Percentiles rank a stretch among this genome's conserved stretches.
phyloP scores from a whole-genome alignment of 192 early-diverging fungal species.

The Backusella westeae region DNA sequence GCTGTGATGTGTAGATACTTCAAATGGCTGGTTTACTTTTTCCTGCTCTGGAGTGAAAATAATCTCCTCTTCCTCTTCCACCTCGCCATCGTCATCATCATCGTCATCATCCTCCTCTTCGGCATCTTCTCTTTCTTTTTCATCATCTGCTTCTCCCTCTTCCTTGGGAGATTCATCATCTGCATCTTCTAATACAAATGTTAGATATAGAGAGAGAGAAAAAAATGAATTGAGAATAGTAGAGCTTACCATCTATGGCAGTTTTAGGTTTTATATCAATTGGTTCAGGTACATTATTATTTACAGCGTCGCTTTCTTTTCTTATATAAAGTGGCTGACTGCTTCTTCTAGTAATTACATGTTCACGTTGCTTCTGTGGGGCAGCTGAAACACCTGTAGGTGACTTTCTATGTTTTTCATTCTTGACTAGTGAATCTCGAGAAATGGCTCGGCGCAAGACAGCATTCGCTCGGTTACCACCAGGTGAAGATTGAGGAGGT shows the following conservation, averaged over 20 bases:
- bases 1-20: background rate
- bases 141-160: constrained; percentile 5
- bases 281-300: background rate
- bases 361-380: background rate
- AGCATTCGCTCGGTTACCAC: background rate
- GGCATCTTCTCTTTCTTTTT: background rate
- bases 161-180: constrained; percentile 9
- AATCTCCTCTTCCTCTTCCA: constrained; percentile 20
- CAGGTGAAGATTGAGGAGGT: background rate
- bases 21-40: constrained; percentile 4
- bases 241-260: background rate
- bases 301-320: constrained; percentile 4
- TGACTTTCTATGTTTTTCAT: constrained; percentile 11
- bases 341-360: background rate
- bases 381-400: background rate
- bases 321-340: background rate
- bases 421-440: constrained; percentile 8
- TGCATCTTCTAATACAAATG: background rate
- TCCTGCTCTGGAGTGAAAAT: constrained; percentile 19
- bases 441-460: constrained; percentile 13
- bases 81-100: constrained; percentile 10
- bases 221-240: background rate
- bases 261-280: background rate
- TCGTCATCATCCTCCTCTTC: constrained; percentile 14
- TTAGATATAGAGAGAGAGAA: background rate